Percentiles rank a stretch among this genome's conserved stretches.
phyloP scores from a whole-genome alignment of 495 filamentous ascomycete genomes.

The Penicillium macrosclerotiorum region DNA sequence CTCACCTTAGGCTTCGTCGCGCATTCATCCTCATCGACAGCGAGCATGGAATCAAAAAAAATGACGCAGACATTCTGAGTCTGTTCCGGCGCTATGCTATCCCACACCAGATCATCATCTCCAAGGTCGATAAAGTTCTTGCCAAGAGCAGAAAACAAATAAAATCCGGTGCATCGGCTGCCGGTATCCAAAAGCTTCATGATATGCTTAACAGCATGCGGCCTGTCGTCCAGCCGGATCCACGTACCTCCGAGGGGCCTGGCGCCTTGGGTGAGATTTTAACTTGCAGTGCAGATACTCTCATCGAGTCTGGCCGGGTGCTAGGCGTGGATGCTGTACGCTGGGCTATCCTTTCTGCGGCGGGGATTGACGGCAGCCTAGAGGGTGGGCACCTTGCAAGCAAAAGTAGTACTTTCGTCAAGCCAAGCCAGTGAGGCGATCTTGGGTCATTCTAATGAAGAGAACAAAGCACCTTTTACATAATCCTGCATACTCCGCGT shows the following conservation, averaged over 20 bases:
- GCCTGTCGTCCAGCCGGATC: slow-evolving; percentile 32
- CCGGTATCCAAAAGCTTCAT: slow-evolving; percentile 30
- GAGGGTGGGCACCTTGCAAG: slow-evolving; percentile 16
- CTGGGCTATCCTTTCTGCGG: slow-evolving; percentile 52
- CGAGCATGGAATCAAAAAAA: slow-evolving; percentile 72
- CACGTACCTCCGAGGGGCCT: slow-evolving; percentile 32
- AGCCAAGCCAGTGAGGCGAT: too few relatives aligned
- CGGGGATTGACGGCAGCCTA: slow-evolving; percentile 45
- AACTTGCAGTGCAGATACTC: slow-evolving; percentile 41
- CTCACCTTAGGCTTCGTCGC: slow-evolving; percentile 56
- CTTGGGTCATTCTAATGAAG: background rate
- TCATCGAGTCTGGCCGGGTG: slow-evolving; percentile 28
- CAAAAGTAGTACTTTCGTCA: too few relatives aligned
- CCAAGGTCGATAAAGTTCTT: slow-evolving; percentile 70
- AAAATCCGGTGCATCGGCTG: slow-evolving; percentile 28
- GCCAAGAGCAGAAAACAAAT: slow-evolving; percentile 30
- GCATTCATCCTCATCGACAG: slow-evolving; percentile 83
- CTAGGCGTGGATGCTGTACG: slow-evolving; percentile 47
- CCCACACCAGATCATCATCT: slow-evolving; percentile 75
- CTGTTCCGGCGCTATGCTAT: slow-evolving; percentile 62
- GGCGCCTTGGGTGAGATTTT: slow-evolving; percentile 52
- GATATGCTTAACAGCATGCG: slow-evolving; percentile 23
- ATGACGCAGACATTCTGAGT: slow-evolving; percentile 63
- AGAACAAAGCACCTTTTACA: too few relatives aligned
- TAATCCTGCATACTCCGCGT: too few relatives aligned